phyloP scores from a whole-genome alignment of 495 filamentous ascomycete species.

The Daldinia vernicosa region DNA sequence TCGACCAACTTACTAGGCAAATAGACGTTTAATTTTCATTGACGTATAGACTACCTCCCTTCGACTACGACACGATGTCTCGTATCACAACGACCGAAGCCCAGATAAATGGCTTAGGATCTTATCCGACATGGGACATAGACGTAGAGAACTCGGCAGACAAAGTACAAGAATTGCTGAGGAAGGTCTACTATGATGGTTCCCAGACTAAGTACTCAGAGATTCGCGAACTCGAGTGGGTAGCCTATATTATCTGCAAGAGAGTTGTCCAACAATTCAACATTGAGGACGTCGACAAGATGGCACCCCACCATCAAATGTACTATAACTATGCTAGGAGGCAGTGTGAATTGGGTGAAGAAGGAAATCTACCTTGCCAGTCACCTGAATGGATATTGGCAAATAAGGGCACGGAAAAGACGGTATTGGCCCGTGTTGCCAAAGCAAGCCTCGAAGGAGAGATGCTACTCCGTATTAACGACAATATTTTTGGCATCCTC shows the following conservation, averaged over 20 bases:
- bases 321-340: neutral
- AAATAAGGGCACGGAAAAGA: neutral
- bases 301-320: neutral
- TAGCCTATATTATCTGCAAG: neutral
- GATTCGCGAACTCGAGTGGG: neutral
- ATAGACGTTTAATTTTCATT: too few species aligned
- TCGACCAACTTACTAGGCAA: too few species aligned
- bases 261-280: neutral
- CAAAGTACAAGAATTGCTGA: neutral
- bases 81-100: neutral
- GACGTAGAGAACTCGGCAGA: neutral
- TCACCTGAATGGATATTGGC: neutral
- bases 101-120: neutral
- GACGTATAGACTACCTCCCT: neutral
- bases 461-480: neutral
- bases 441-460: neutral
- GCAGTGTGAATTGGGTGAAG: neutral
- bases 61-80: neutral
- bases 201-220: neutral
- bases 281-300: neutral
- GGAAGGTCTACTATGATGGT: neutral
- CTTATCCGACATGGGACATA: neutral
- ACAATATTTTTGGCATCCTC: neutral
- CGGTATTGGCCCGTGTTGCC: neutral
- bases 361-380: neutral